These are phyloP conservation scores for Fagus sylvatica DNA, from an alignment of 306 rosid genomes.

Conservation along the genomic window DNA sequence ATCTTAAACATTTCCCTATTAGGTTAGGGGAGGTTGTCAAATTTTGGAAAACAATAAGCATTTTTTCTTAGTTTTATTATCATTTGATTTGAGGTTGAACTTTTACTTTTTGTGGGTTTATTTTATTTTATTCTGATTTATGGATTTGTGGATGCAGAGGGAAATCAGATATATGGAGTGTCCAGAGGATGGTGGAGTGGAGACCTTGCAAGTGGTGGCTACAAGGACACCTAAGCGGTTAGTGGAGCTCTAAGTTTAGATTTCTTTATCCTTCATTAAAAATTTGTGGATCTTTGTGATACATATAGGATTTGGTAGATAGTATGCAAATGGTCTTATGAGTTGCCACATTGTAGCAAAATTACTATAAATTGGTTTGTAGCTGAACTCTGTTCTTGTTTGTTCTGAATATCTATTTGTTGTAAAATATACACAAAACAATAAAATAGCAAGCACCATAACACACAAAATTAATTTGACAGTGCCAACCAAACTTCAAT, in stretches of 20 bases:
- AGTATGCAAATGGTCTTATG: background rate
- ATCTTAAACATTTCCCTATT: conserved; percentile 8
- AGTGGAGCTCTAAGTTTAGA: conserved; percentile 10
- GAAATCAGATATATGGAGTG: conserved; percentile 70
- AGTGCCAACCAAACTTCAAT: too few relatives aligned
- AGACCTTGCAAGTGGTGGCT: conserved; percentile 95
- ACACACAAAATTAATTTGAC: too few relatives aligned
- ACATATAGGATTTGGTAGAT: background rate
- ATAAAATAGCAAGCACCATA: too few relatives aligned
- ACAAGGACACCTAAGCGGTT: conserved; percentile 62
- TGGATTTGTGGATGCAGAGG: conserved; percentile 38
- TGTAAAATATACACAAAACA: too few relatives aligned
- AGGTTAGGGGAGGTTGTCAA: background rate
- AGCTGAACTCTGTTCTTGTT: background rate
- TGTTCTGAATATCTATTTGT: background rate
- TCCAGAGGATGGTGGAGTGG: conserved; percentile 75
- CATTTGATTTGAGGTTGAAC: background rate
- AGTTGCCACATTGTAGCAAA: background rate
- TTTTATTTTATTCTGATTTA: too few relatives aligned
- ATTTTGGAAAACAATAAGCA: background rate
- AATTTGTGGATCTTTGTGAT: background rate
- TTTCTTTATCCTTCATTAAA: background rate
- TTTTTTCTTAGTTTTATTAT: conserved; percentile 5
- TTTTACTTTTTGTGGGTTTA: conserved; percentile 4
- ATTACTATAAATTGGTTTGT: too few relatives aligned